phyloP scores from a whole-genome alignment of 257 asterid genomes.

The Solanum appendiculatum region DNA sequence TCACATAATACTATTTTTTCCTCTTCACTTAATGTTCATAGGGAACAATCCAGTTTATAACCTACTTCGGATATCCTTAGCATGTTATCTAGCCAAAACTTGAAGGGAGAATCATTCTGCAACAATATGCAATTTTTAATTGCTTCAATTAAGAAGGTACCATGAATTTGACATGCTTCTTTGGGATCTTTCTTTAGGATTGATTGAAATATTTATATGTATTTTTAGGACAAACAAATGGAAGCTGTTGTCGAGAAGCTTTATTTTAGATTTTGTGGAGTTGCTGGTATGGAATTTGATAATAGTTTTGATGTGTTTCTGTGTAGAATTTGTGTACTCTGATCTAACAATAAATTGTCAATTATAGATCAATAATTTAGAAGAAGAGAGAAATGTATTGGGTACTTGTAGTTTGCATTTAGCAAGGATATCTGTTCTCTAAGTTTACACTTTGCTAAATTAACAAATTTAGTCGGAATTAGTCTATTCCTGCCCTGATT shows the following conservation, averaged over 20 bases:
- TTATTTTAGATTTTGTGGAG: conserved; percentile 81
- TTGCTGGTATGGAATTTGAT: too few species aligned
- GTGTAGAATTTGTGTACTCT: not conserved
- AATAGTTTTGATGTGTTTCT: not conserved
- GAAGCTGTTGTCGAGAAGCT: conserved; percentile 93
- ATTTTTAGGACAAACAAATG: conserved; percentile 85
- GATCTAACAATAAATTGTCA: not conserved
- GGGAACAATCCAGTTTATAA: too few species aligned
- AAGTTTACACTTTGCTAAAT: not conserved
- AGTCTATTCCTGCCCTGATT: not conserved
- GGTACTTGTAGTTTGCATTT: not conserved
- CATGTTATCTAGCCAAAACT: conserved; percentile 61
- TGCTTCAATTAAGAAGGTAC: too few species aligned
- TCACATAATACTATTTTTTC: too few species aligned
- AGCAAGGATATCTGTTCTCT: not conserved
- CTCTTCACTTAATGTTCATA: too few species aligned
- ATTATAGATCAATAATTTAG: too few species aligned
- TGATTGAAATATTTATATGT: conserved; percentile 1
- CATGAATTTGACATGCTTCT: too few species aligned
- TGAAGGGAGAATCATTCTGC: conserved; percentile 72
- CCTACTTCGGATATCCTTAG: conserved; percentile 95
- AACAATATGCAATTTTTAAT: conserved; percentile 88
- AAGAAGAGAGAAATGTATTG: not conserved
- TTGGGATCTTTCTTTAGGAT: not conserved
- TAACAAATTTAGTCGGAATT: not conserved